Base-by-base conservation (phyloP, 2,329 filamentous ascomycete species). In the Microsporum audouinii region DNA sequence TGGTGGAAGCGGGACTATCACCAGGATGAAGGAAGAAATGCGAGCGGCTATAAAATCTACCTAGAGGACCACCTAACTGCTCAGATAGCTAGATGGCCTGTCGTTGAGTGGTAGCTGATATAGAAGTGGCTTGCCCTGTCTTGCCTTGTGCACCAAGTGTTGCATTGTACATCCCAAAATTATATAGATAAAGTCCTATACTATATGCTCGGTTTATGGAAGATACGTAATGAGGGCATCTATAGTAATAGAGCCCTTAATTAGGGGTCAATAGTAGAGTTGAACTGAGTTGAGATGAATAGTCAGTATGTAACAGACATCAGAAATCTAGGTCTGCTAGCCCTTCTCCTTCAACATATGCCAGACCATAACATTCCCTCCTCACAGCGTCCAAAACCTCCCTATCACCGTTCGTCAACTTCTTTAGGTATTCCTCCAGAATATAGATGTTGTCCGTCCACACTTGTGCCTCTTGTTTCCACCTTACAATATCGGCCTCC, bases 1-100 rank as follows among this genome's bases (percentile, higher is more conserved):
- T 66, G 82, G 82, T 14, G 84, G 84, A 49, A 75, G 79, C 1
- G 83, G 83, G n/a, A 85, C 82, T 0, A 79, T 86, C 36, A 84
- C 76, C 14, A 71, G 77, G 14, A 76, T 79, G 36, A 79, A 79
- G 67, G 71, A 77, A 62, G 77, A 79, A 65, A 71, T 79, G 75
- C 71, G 76, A 27, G 66, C 73, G 62, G 39, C 51, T 36, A 59
- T 59, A 49, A 49, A 27, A 33, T 41, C 29, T 29, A 39, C 3
- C n/a, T 38, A 57, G 14, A 34, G 7, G 6, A 36, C 6, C 8
- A 3, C 38, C n/a, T 12, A n/a, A 41, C 17, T 23, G 17, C 17
- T 23, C 1, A 23, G 17, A 23, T 23, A 1, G 17, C 17, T 41
- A 43, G 39, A 14, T 6, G 6, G 39, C n/a, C 14, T 12, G 39